Evolutionary conservation across 176 grass and related monocot genomes (phyloP).

Genomic region (Phyllostachys edulis): DNA sequence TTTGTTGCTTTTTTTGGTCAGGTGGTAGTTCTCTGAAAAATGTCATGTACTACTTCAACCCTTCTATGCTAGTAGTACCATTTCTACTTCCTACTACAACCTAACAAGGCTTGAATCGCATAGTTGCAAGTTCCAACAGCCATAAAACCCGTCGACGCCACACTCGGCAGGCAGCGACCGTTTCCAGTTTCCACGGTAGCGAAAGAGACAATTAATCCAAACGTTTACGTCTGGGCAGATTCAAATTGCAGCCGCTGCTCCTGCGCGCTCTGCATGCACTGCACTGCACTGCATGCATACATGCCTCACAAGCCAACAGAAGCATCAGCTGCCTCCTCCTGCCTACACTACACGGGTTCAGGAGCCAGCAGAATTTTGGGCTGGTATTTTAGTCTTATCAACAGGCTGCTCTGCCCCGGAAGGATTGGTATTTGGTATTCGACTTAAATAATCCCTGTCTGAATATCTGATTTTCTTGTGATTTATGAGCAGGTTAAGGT

Average conservation of each 20-base stretch:
- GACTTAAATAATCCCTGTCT: background rate
- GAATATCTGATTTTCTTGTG: background rate
- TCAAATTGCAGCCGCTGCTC: slow-evolving; percentile 28
- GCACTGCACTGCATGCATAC: background rate
- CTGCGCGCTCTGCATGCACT: background rate
- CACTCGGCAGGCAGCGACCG: background rate
- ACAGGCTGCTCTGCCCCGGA: background rate
- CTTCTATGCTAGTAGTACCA: no score
- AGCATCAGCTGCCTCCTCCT: background rate
- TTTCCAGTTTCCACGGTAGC: background rate
- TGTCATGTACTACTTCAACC: no score
- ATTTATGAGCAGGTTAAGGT: background rate
- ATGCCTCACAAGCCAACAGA: slow-evolving; percentile 12
- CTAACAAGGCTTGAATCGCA: no score
- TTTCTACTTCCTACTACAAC: no score
- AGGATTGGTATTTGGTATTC: background rate
- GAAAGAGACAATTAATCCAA: background rate
- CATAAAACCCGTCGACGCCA: slow-evolving; percentile 10
- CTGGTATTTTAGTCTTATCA: slow-evolving; percentile 3
- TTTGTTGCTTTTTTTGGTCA: no score
- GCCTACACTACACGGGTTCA: background rate
- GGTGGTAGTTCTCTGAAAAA: no score
- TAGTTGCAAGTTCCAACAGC: slow-evolving; percentile 27
- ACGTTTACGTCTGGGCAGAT: slow-evolving; percentile 7
- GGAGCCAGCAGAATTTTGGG: background rate